Base-by-base conservation (phyloP, 306 rosid species). In the Vigna unguiculata region DNA sequence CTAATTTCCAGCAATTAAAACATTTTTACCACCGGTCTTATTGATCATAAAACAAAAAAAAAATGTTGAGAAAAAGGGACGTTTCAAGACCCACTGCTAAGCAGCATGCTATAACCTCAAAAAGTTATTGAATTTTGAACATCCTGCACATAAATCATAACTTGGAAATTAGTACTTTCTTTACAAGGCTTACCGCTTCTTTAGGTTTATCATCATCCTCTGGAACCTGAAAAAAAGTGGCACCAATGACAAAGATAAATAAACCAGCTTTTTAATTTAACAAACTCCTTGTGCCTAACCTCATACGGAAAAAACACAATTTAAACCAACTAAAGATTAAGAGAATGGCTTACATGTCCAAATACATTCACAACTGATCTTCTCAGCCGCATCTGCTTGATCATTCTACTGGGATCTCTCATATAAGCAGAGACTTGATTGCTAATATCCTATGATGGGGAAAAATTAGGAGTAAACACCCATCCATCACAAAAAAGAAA, bases 371-470 rank as follows among this genome's bases (percentile, higher is more conserved):
- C 79, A 53, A 81, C 68, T 5, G 96, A 88, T 84, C 82, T 85
- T 82, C 88, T 85, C 64, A 89, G 83, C 73, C 73, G 96, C 97
- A 95, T 95, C 80, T 85, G 97, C 81, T 81, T 90, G 80, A 92
- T 72, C 95, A 92, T 88, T 86, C 96, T 90, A 83, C 92, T 90
- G 46, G 97, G 97, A 79, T 95, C 97, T 80, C 97, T 92, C 97
- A 92, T 95, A 77, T 89, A 92, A 30, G 84, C 59, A 64, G 98
- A 84, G 54, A 95, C 92, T 89, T 92, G 98, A 78, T 85, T 80
- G 43, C 95, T 95, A 55, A 90, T 88, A 86, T 84, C 90, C 95
- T 95, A 83, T 81, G 52, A 85, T 53, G 21, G 40, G 69, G 74
- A 14, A 69, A 63, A 43, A 67, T 16, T 38, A 58, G 17, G 46